These are phyloP conservation scores for Podospora tetraspora DNA, from an alignment of 495 filamentous ascomycete species.

Conservation along the genomic window DNA sequence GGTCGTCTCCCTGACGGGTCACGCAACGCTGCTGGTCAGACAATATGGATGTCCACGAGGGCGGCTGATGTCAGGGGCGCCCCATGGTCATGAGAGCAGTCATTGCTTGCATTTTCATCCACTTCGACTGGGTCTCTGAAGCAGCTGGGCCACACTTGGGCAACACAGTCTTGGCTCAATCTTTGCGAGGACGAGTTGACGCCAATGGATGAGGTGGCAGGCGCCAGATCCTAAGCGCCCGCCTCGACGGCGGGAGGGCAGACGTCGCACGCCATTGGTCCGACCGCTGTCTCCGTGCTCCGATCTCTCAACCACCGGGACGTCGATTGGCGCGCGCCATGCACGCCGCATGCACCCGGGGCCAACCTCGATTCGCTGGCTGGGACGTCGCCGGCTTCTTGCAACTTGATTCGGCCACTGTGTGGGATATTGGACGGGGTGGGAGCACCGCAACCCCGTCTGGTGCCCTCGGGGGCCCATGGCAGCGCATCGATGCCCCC, in stretches of 20 bases:
- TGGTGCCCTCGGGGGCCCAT: not conserved
- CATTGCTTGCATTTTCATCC: conserved; percentile 9
- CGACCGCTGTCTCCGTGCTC: conserved; percentile 18
- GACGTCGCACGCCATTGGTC: conserved; percentile 12
- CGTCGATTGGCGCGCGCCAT: conserved; percentile 34
- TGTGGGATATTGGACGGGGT: conserved; percentile 5
- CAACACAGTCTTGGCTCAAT: conserved; percentile 16
- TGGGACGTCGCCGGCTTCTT: conserved; percentile 4
- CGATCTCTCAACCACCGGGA: conserved; percentile 7
- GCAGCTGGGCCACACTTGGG: conserved; percentile 3
- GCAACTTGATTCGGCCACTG: conserved; percentile 25
- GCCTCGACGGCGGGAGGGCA: conserved; percentile 10
- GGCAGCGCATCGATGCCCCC: conserved; percentile 3
- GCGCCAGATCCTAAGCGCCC: conserved; percentile 31
- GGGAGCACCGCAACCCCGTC: not conserved
- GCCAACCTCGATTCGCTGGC: conserved; percentile 24
- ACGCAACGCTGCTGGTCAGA: not conserved
- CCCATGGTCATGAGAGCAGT: not conserved
- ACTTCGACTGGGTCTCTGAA: not conserved
- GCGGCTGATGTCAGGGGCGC: not conserved
- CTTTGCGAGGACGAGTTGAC: conserved; percentile 7
- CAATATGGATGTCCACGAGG: not conserved
- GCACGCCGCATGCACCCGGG: conserved; percentile 15
- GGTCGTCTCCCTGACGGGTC: not conserved
- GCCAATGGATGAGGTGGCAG: conserved; percentile 25